A percentile compares a stretch with the other conserved stretches of the same genome.
These are phyloP conservation scores for Ustulina deusta DNA, from an alignment of 2,329 filamentous ascomycete species.

Conservation along the genomic window DNA sequence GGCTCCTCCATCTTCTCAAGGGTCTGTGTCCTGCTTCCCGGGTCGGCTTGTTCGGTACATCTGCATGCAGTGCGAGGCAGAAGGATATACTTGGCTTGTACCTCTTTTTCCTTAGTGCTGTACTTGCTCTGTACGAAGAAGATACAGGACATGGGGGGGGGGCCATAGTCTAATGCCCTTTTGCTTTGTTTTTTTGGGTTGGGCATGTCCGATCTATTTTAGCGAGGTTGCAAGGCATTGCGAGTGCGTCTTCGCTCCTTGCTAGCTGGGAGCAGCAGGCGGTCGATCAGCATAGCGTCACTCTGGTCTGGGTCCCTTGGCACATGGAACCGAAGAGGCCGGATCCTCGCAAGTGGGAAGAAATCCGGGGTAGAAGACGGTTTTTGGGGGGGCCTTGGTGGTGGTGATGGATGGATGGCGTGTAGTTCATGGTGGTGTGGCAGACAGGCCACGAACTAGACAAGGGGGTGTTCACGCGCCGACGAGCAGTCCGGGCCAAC, in stretches of 20 bases:
- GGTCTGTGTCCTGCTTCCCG: slow-evolving; percentile 6
- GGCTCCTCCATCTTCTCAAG: background rate
- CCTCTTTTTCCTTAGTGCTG: slow-evolving; percentile 25
- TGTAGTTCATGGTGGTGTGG: slow-evolving; percentile 43
- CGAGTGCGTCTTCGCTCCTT: slow-evolving; percentile 29
- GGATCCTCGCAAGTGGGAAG: slow-evolving; percentile 31
- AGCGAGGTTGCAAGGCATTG: slow-evolving; percentile 43
- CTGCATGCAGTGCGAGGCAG: slow-evolving; percentile 18
- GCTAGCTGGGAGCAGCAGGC: slow-evolving; percentile 19
- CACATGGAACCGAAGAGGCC: slow-evolving; percentile 28
- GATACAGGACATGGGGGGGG: slow-evolving; percentile 37
- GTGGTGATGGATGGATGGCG: slow-evolving; percentile 34
- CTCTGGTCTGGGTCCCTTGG: slow-evolving; percentile 28
- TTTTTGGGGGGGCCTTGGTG: background rate
- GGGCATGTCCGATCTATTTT: slow-evolving; percentile 38
- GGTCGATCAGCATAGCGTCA: slow-evolving; percentile 35
- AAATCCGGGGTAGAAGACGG: slow-evolving; percentile 38
- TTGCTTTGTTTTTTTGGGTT: slow-evolving; percentile 27
- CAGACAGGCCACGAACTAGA: slow-evolving; percentile 48
- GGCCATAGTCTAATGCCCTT: slow-evolving; percentile 15
- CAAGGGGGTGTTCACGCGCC: slow-evolving; percentile 44
- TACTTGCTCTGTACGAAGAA: slow-evolving; percentile 33
- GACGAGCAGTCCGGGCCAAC: slow-evolving; percentile 39
- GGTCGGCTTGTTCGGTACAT: slow-evolving; percentile 18
- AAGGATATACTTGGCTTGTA: slow-evolving; percentile 33